Evolutionary conservation across 2,329 filamentous ascomycete species (phyloP), one percentile per base, ranked within the genome.

Genomic region (Sporothrix inflata): DNA sequence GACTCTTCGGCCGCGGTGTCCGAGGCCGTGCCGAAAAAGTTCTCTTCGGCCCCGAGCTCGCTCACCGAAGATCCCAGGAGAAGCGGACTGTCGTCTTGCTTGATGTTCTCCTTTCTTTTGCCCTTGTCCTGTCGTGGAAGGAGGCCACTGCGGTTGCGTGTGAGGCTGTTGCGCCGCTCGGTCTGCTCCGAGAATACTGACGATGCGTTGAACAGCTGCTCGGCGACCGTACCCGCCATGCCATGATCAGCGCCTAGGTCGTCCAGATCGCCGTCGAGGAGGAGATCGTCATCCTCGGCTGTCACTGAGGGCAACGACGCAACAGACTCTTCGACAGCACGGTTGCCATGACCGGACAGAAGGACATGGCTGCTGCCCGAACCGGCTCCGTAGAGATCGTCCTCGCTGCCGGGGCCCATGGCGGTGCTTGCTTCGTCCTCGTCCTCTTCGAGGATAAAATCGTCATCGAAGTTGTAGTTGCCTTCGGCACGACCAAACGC

Each of bases 1-100:
- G 70, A 21, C 8, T 69, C 71, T n/a, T 74, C 72, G 14, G 71
- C 72, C 49, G 92, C 92, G 21, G 88, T 91, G 5, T 86, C 84
- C 1, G 89, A 85, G 34, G 87, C 85, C 5, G 86, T 85, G 1
- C 88, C 88, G 79, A 97, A 97, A 80, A 94, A 94, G 78, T 94
- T 85, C n/a, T 88, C 86, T 7, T 75, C 77, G 27, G 70, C 76
- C 83, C 78, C 83, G 38, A 74, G 65, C 45, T 69, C 63, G 55
- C 65, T 61, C 7, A 67, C 45, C 4, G 70, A 72, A 5, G 85
- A 66, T 4, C 21, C 61, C 5, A 71, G 63, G 21, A 66, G 51
- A n/a, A 40, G 60, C 16, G 21, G 42, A n/a, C 55, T 68, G 34
- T 47, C 38, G 34, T 19, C 4, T 3, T 30, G 27, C 16, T 51